Evolutionary conservation across 768 basidiomycete species (phyloP).

Genomic region (Rhodotorula diobovata): DNA sequence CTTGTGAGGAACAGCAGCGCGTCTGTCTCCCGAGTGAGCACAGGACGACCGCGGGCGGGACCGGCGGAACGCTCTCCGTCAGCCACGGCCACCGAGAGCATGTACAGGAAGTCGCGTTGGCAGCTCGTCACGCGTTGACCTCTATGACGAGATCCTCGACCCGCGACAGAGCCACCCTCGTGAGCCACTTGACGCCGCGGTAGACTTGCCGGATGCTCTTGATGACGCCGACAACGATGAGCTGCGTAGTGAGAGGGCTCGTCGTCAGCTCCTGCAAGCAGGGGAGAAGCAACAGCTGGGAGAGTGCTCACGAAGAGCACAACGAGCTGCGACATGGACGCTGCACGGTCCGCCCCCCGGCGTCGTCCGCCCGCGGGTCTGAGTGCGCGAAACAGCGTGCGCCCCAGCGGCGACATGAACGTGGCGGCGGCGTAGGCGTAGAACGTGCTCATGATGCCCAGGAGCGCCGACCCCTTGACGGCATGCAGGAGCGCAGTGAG

Average conservation of each 20-base stretch:
- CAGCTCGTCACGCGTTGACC: no score
- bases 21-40: no score
- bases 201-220: constrained; percentile 7
- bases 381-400: constrained; percentile 23
- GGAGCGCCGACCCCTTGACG: constrained; percentile 12
- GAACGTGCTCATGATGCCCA: constrained; percentile 17
- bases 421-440: constrained; percentile 13
- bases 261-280: background rate
- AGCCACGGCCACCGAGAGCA: no score
- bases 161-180: background rate
- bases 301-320: constrained; percentile 11
- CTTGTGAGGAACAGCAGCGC: no score
- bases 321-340: constrained; percentile 8
- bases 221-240: constrained; percentile 20
- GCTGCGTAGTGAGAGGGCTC: background rate
- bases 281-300: background rate
- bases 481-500: constrained; percentile 5
- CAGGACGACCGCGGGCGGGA: no score
- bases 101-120: no score
- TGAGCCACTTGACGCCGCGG: constrained; percentile 13
- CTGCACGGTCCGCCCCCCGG: background rate
- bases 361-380: constrained; percentile 15
- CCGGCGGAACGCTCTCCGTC: no score
- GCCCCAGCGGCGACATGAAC: constrained; percentile 18
- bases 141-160: constrained; percentile 35